Base-by-base conservation (phyloP, 2,329 filamentous ascomycete genomes). In the Calonectria multiphialidica region DNA sequence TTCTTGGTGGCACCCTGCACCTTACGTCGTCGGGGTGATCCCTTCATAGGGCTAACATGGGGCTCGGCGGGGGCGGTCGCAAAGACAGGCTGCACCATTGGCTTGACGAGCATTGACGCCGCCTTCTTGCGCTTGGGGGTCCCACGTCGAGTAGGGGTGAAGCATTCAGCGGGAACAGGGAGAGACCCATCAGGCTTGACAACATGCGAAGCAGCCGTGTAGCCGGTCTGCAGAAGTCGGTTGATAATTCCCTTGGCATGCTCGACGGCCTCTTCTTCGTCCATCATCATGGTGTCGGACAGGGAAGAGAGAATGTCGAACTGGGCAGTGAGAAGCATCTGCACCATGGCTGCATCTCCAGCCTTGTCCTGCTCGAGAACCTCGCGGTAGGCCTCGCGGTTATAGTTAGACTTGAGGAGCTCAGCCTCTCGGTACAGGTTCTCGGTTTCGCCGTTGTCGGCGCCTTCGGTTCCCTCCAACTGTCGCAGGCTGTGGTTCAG, bases 281-380 rank as follows among this genome's bases (percentile, higher is more conserved):
- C 93, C 92, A 98, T 95, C 42, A 90, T 88, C 77, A 96, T 90
- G 28, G 97, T 94, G 76, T 95, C 94, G 67, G 93, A 92, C 66
- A 99, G 90, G 0, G 95, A 95, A 5, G 94, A 88, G 72, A 98
- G 90, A 2, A 96, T 96, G 79, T 98, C 96, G 77, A 99, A 98
- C 79, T 98, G 96, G 15, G 96, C 95, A 66, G 94, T 93, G 13
- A 98, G 90, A 67, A 99, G 89, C 62, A 94, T 90, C 83, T 98
- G 96, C 79, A 98, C 88, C 75, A 94, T 91, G 21, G 90, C 91
- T 23, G 93, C 91, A 81, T 98, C 95, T 15, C 93, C 93, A 30
- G 90, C 88, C 84, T 93, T 96, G 74, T 98, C 96, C 79, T 97
- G 92, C 67, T 98, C 95, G 13, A 95, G 83, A 23, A 98, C 90